Conservation (phyloP, 129 eudicot genomes). For the Artemisia argyi region DNA sequence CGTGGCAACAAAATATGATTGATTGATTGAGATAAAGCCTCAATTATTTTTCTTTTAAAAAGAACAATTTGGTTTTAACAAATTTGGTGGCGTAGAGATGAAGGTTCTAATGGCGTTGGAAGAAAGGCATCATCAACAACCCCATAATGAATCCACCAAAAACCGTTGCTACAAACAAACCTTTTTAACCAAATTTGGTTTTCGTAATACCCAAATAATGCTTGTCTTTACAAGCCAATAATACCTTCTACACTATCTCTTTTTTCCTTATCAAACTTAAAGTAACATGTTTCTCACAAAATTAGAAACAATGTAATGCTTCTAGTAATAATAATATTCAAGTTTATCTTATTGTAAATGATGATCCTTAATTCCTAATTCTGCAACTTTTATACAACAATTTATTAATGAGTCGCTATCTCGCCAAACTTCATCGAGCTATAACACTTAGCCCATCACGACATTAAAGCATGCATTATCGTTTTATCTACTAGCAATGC, state of each 20-base stretch:
- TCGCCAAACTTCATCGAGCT: no score
- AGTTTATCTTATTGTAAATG: no score
- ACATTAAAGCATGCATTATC: no score
- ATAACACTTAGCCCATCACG: no score
- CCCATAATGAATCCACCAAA: slow-evolving; percentile 38
- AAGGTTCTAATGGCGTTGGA: slow-evolving; percentile 36
- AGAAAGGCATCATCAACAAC: slow-evolving; percentile 33
- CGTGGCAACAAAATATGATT: no score
- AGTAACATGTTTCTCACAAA: slow-evolving; percentile 31
- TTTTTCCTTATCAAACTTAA: slow-evolving; percentile 36
- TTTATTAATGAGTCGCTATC: no score
- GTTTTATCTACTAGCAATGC: no score
- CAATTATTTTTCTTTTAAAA: background rate
- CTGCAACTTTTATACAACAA: no score
- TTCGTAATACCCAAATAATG: slow-evolving; percentile 33
- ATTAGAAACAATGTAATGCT: no score
- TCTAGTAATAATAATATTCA: no score
- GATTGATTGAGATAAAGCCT: no score
- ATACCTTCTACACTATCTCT: slow-evolving; percentile 46
- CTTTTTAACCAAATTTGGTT: slow-evolving; percentile 25
- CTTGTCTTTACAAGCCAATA: slow-evolving; percentile 24
- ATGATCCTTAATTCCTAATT: no score
- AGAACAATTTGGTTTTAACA: background rate
- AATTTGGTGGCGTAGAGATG: slow-evolving; percentile 22
- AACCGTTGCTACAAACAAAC: slow-evolving; percentile 26